Evolutionary conservation across 2,329 filamentous ascomycete genomes (phyloP), one percentile per base, ranked within the genome.

Genomic region (Exophiala phaeomuriformis): DNA sequence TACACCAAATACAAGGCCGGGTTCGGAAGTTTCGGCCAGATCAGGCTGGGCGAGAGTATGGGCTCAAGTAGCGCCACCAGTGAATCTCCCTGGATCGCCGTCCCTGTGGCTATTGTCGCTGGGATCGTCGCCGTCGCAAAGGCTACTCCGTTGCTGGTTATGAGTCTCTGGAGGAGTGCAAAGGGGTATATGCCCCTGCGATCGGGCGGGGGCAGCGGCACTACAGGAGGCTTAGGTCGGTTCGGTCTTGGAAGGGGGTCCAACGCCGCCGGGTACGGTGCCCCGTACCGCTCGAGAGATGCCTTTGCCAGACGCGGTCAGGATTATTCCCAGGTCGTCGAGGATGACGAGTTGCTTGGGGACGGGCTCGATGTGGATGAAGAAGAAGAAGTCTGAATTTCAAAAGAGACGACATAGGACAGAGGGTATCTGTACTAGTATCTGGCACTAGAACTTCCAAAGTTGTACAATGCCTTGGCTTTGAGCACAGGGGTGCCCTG

Each of bases 341-440:
- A 93, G 47, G 93, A 97, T 67, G 93, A 97, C 46, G 91, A 97
- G 74, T 74, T 98, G 62, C 73, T 98, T 35, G 93, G 93, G 0
- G 91, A 96, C 62, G 90, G 95, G 55, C 90, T 89, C 62, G 91
- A 96, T 61, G 90, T 96, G 66, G 91, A 96, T 57, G 86, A 73
- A 66, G 91, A 96, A 58, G 86, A 73, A 49, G 71, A 72, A 51
- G 65, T 65, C 42, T 71, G 47, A 55, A 37, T 40, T 36, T 19
- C 19, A 19, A 19, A 1, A 19, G 3, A 28, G 12, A 12, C 9
- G 19, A 8, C 5, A 27, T 28, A 29, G 29, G 41, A 31, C 5
- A 9, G 19, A 43, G n/a, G 5, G 36, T 5, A 3, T 2, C 36
- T 2, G 2, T 5, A 9, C 4, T 12, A 5, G 36, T 5, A 5